Base-by-base conservation (phyloP, 2,329 filamentous ascomycete species). In the Cytospora schulzeri region DNA sequence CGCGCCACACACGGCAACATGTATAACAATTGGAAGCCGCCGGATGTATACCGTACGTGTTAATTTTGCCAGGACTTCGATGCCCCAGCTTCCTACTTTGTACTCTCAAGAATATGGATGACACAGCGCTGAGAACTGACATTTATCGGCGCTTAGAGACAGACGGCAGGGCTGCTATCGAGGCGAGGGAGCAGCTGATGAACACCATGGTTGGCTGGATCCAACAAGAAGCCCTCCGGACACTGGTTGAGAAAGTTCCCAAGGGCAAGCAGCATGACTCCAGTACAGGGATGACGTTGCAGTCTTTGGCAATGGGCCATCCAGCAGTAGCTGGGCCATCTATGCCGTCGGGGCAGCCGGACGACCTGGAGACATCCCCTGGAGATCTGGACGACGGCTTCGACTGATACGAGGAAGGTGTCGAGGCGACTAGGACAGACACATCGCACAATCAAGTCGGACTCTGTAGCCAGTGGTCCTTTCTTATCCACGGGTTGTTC, bases 1-100 rank as follows among this genome's bases (percentile, higher is more conserved):
- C 62, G 70, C 5, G 33, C 67, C 0, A 62, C 63, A 3, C 69
- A 72, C 29, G 61, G 62, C 1, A 72, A 72, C 24, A 17, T 70
- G 4, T 72, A 72, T 24, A 19, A 24, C 8, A 60, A 56, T 22
- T 72, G 70, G 70, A 63, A 68, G 1, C 48, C 68, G 1, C 68
- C 68, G 0, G 70, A 71, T n/a, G 50, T 69, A 1, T 59, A 57
- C 24, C 26, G 45, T 48, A 24, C 9, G 45, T 48, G 19, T 48
- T 14, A 1, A 5, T 24, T 9, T 24, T 19, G n/a, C n/a, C 9
- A 24, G 11, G n/a, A 24, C 9, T 33, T 28, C 5, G n/a, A 3
- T 12, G 7, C 4, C 7, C 11, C 11, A 22, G 7, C 19, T 14
- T 48, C n/a, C 22, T 11, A 19, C n/a, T n/a, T n/a, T 48, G 19